Evolutionary conservation across 257 asterid species (phyloP).

Genomic region (Rubia yunnanensis): DNA sequence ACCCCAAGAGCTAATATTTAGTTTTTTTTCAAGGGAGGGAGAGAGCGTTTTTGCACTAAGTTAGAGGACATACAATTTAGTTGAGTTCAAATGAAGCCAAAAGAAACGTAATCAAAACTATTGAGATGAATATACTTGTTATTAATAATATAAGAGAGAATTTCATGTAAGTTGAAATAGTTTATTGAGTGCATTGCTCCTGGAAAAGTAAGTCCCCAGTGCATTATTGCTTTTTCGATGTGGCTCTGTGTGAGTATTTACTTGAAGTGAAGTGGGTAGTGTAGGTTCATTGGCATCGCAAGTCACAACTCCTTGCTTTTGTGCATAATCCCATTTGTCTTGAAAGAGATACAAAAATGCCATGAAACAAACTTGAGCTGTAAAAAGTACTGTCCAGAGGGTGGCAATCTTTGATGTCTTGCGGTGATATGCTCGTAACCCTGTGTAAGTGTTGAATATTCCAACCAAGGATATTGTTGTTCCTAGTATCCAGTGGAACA

Average conservation of each 20-base stretch:
- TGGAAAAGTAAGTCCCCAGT: conserved; percentile 55
- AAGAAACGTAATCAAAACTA: background rate
- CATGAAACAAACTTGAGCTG: conserved; percentile 73
- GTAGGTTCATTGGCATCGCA: conserved; percentile 4
- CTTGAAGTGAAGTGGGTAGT: conserved; percentile 9
- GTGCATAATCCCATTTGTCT: conserved; percentile 80
- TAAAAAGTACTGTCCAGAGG: conserved; percentile 56
- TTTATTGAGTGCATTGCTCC: conserved; percentile 61
- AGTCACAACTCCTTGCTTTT: conserved; percentile 37
- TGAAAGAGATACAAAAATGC: conserved; percentile 58
- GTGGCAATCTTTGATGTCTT: conserved; percentile 45
- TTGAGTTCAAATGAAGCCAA: background rate
- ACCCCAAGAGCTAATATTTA: no score
- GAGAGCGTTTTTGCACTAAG: no score
- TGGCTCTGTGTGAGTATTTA: conserved; percentile 25
- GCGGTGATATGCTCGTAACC: conserved; percentile 51
- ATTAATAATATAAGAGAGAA: background rate
- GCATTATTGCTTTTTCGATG: conserved; percentile 71
- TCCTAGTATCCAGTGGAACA: conserved; percentile 72
- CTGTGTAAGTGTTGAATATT: conserved; percentile 55
- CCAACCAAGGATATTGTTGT: conserved; percentile 50
- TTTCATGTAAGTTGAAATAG: conserved; percentile 58
- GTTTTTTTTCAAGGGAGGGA: no score
- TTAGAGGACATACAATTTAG: no score
- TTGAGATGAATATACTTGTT: background rate